Evolutionary conservation across 2,329 filamentous ascomycete species (phyloP).

Genomic region (Fusarium pseudoanthophilum): DNA sequence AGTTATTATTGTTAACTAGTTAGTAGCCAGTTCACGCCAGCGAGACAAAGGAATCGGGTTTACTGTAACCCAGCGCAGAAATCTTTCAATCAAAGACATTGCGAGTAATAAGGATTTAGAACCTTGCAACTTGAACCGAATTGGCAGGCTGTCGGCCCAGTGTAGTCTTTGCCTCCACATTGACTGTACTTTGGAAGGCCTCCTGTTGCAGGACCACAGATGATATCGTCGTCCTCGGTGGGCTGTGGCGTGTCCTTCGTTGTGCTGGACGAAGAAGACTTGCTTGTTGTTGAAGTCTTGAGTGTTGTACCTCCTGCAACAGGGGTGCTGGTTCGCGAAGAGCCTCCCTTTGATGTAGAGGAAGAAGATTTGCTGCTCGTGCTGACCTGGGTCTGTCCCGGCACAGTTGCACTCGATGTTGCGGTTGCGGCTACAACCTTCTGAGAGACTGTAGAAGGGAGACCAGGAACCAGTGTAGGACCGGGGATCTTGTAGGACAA

Average conservation of each 20-base stretch:
- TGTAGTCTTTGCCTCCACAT: slow-evolving; percentile 27
- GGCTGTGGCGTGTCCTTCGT: background rate
- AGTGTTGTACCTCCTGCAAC: slow-evolving; percentile 15
- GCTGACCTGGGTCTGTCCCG: slow-evolving; percentile 3
- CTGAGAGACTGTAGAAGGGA: slow-evolving; percentile 33
- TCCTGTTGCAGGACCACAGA: slow-evolving; percentile 30
- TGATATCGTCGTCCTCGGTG: slow-evolving; percentile 18
- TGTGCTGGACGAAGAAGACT: background rate
- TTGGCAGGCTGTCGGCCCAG: slow-evolving; percentile 13
- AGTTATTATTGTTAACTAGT: too few relatives aligned
- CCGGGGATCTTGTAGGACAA: slow-evolving; percentile 44
- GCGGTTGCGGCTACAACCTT: slow-evolving; percentile 4
- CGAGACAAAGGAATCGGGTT: background rate
- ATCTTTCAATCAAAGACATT: slow-evolving; percentile 27
- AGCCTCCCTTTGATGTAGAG: background rate
- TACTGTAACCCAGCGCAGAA: background rate
- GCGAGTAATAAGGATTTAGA: slow-evolving; percentile 28
- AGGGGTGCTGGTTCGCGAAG: background rate
- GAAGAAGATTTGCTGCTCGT: background rate
- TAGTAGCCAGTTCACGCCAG: background rate
- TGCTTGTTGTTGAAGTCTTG: slow-evolving; percentile 14
- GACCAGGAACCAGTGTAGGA: slow-evolving; percentile 39
- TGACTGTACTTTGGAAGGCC: slow-evolving; percentile 39
- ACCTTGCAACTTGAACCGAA: slow-evolving; percentile 33
- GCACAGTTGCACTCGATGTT: slow-evolving; percentile 37